Evolutionary conservation across 176 grass and related monocot genomes (phyloP), one percentile per base, ranked within the genome.

Genomic region (Aegilops speltoides): DNA sequence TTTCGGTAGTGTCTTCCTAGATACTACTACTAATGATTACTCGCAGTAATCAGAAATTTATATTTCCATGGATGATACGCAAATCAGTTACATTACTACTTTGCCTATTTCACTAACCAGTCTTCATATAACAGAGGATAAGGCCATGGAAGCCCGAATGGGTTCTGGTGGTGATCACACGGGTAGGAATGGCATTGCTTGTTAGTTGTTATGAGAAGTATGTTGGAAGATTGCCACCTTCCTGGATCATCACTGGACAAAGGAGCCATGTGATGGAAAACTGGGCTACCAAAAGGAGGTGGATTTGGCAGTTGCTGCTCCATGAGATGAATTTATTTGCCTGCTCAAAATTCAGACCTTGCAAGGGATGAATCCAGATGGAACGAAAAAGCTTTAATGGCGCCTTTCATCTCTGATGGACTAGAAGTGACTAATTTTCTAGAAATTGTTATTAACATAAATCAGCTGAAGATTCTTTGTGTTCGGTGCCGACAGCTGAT

Each of bases 121-220:
- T 71, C 66, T 78, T 64, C 15, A 68, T 78, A 31, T 71, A 71
- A 77, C 86, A 91, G 90, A 85, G 77, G 90, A 78, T 67, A 63
- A 82, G 90, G 86, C 82, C 41, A 62, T 46, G 0, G 78, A 81
- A 85, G 82, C 20, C 71, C 72, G 25, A 85, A 88, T 70, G 28
- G 86, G 64, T 78, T 64, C 86, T 85, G 86, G 71, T 66, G 86
- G 78, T 70, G 78, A 82, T 72, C 82, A 84, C 82, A 84, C 84
- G 75, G 82, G 56, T 71, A 48, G 78, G 25, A 91, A 91, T 23
- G 86, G 86, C 72, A 85, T 82, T 78, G 56, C 82, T 62, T 78
- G 56, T 82, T 91, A 85, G 38, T 64, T 26, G 31, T 76, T 82
- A 57, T 72, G 15, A 67, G 31, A 2, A 69, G 68, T 59, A 76